These are phyloP conservation scores for Fusarium oxysporum DNA, from an alignment of 2,329 filamentous ascomycete species.

Conservation along the genomic window DNA sequence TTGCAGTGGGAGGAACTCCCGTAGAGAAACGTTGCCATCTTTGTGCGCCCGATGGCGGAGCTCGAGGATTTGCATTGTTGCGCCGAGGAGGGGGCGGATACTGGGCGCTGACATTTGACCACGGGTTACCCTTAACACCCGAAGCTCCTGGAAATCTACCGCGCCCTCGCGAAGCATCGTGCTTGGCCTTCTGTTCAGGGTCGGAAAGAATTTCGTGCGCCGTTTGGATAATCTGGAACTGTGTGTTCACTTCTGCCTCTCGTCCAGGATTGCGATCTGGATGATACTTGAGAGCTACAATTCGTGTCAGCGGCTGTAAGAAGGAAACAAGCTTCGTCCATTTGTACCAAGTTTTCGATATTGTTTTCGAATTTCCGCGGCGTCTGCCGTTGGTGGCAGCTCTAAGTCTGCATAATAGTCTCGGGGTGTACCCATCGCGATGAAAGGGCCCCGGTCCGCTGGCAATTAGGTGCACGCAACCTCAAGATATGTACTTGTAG, in stretches of 20 bases:
- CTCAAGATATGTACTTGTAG: slow-evolving; percentile 1
- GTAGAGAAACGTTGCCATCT: slow-evolving; percentile 59
- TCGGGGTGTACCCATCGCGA: slow-evolving; percentile 59
- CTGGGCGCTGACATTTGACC: slow-evolving; percentile 61
- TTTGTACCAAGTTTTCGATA: slow-evolving; percentile 82
- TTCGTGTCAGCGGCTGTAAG: slow-evolving; percentile 41
- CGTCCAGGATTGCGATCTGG: slow-evolving; percentile 89
- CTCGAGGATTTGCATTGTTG: slow-evolving; percentile 38
- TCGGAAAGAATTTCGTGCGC: slow-evolving; percentile 80
- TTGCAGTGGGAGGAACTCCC: slow-evolving; percentile 57
- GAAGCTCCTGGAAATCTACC: slow-evolving; percentile 61
- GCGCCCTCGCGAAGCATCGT: slow-evolving; percentile 61
- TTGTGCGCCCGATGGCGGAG: slow-evolving; percentile 54
- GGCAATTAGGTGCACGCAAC: slow-evolving; percentile 8
- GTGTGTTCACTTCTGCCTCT: slow-evolving; percentile 81
- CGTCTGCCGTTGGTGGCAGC: slow-evolving; percentile 73
- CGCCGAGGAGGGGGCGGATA: slow-evolving; percentile 64
- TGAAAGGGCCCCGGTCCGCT: slow-evolving; percentile 16
- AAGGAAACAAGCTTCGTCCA: not conserved
- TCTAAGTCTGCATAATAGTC: slow-evolving; percentile 91
- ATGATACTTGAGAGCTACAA: slow-evolving; percentile 81
- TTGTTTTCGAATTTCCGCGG: slow-evolving; percentile 84
- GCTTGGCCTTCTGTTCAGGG: slow-evolving; percentile 62
- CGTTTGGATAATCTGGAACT: slow-evolving; percentile 88
- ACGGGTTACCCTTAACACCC: slow-evolving; percentile 69